phyloP scores from a whole-genome alignment of 208 protist species.

The Crithidia acanthocephali region DNA sequence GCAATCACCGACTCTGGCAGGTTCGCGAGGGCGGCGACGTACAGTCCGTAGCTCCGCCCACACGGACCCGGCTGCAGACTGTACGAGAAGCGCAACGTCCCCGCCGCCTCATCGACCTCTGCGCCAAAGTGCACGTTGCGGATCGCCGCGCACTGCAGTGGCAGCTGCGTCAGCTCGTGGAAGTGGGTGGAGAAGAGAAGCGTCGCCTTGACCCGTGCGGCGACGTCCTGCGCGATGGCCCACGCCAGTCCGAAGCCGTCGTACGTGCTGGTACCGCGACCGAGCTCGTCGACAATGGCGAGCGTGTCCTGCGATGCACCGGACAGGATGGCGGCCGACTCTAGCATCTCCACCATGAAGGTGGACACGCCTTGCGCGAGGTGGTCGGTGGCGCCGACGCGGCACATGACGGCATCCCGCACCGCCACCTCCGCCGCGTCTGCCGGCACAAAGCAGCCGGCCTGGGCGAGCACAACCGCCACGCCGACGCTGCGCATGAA shows the following conservation, averaged over 20 bases:
- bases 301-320: conserved; percentile 95
- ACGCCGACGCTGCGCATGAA: conserved; percentile 98
- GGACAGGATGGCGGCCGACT: conserved; percentile 97
- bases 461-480: conserved; percentile 98
- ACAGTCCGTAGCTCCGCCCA: conserved; percentile 92
- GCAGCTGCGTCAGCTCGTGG: conserved; percentile 98
- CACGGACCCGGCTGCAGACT: conserved; percentile 85
- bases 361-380: conserved; percentile 96
- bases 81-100: conserved; percentile 89
- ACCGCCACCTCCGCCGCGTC: conserved; percentile 78
- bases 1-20: conserved; percentile 85
- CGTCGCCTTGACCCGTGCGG: conserved; percentile 73
- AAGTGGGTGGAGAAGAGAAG: conserved; percentile 99
- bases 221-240: conserved; percentile 98
- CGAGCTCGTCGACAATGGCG: conserved; percentile 99
- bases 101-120: conserved; percentile 60
- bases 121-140: conserved; percentile 89
- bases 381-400: conserved; percentile 99
- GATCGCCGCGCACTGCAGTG: conserved; percentile 47
- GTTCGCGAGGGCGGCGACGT: conserved; percentile 90
- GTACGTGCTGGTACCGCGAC: conserved; percentile 99
- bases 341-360: conserved; percentile 99
- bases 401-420: conserved; percentile 96
- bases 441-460: conserved; percentile 99
- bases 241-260: conserved; percentile 99